Base-by-base conservation (phyloP, 768 basidiomycete genomes). In the Coprinopsis sp. region DNA sequence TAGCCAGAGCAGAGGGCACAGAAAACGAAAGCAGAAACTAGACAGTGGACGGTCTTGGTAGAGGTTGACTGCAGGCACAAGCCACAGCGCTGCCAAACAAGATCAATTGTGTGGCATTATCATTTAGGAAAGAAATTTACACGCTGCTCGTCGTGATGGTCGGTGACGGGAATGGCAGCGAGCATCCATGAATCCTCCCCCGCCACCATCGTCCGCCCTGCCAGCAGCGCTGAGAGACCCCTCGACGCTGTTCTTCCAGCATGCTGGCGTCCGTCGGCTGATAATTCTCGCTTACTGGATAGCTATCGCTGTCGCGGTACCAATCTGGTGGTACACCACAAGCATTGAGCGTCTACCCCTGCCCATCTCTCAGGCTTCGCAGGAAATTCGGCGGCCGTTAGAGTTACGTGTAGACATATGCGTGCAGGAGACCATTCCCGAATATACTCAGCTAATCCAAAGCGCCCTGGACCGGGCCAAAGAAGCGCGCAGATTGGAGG, bases 321-420 rank as follows among this genome's bases (percentile, higher is more conserved):
- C 96, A 2, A 74, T 91, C 39, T 99, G 96, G 96, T 97, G 92
- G 91, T 74, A 72, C 41, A 84, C 87, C 22, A 98, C 96, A 4
- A 88, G 87, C 52, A 95, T 98, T 23, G 78, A 93, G 58, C 79
- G 94, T 22, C 72, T 87, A 13, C 69, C 84, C 0, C 69, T 96
- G 11, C 91, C 94, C 1, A 67, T 73, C 6, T 63, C 66, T 33
- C 75, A 78, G 18, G 82, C 93, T 27, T 62, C 63, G 31, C 70
- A 73, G 5, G 73, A 82, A 54, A 69, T 76, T 33, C 62, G 65
- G 37, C 71, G 67, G 49, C 60, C 65, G 30, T 67, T 79, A 18
- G 52, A 56, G 14, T 68, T 82, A 41, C 78, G 81, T 11, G 61
- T 82, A 40, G 64, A 57, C 27, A 61, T 82, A 46, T 69, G 71